phyloP scores from a whole-genome alignment of 805 yeast species.

The Candida maltosa region DNA sequence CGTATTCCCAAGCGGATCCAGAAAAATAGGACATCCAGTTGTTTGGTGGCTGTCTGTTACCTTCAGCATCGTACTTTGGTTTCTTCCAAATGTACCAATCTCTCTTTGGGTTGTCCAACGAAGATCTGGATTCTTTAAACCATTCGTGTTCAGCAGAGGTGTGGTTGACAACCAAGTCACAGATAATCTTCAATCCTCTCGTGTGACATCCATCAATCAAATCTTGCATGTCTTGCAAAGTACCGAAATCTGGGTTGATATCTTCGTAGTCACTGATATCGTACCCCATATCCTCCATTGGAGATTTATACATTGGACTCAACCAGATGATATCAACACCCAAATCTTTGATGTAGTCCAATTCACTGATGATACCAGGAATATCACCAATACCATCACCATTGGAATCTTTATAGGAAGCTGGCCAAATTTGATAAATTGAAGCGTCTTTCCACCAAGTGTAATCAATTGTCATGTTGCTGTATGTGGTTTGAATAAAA shows the following conservation, averaged over 20 bases:
- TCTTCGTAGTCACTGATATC: constrained; percentile 54
- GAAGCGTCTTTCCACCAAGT: constrained; percentile 57
- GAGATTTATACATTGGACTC: constrained; percentile 56
- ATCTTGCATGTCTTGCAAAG: constrained; percentile 48
- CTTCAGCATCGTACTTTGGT: constrained; percentile 42
- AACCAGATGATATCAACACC: constrained; percentile 58
- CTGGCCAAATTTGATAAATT: constrained; percentile 63
- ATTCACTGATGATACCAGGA: constrained; percentile 48
- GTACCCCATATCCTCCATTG: constrained; percentile 63
- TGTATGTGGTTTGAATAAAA: too few relatives aligned
- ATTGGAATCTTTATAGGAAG: constrained; percentile 56
- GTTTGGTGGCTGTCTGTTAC: constrained; percentile 52
- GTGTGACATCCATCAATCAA: constrained; percentile 46
- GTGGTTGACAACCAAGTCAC: constrained; percentile 59
- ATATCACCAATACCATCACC: constrained; percentile 60
- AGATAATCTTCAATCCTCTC: constrained; percentile 48
- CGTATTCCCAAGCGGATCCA: constrained; percentile 57
- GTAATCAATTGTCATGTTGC: constrained; percentile 8
- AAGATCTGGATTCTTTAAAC: constrained; percentile 55
- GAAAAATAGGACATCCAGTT: constrained; percentile 54
- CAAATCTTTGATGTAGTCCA: constrained; percentile 49
- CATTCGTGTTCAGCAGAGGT: constrained; percentile 54
- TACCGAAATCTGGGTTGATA: constrained; percentile 52
- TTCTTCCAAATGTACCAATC: constrained; percentile 63
- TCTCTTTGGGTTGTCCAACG: constrained; percentile 51